Base-by-base conservation (phyloP, 2,329 filamentous ascomycete genomes). In the Huntiella decipiens region DNA sequence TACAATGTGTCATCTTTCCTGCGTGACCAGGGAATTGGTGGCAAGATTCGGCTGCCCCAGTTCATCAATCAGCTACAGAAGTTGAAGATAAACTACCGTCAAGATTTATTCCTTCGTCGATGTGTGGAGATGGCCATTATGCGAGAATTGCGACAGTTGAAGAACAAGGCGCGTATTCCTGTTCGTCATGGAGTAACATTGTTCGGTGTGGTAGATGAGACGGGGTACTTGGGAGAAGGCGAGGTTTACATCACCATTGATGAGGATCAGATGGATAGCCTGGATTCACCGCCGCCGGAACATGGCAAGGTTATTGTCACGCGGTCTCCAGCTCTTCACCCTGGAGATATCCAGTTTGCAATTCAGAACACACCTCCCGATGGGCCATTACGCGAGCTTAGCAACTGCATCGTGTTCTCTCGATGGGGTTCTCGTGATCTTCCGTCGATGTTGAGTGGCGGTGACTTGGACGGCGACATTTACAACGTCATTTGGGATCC, bases 181-280 rank as follows among this genome's bases (percentile, higher is more conserved):
- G 71, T 93, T 0, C 59, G 70, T 0, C 58, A 77, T 12, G 85
- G 82, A 0, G 70, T 78, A n/a, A 86, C 82, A 0, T 65, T 92
- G 0, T 86, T 85, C 53, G 85, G 85, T 0, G 68, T 92, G 43
- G 82, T 91, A 73, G 85, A 93, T 51, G 84, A 92, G 58, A 85
- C 81, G 0, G 74, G 72, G 0, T 71, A 68, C 33, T 64, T 93
- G 0, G 52, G 68, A 7, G 76, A 83, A 54, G 71, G 71, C 1
- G 66, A 92, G 51, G 70, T 88, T 0, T 87, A 77, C 53, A 70
- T 82, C 45, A 70, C 72, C 0, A 74, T 70, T 34, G 65, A 75
- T 39, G 3, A 38, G 4, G 6, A 32, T 12, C 22, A 47, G 10
- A 22, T 17, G 10, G 32, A 42, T 3, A 34, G 4, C 10, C 44